phyloP scores from a whole-genome alignment of 2,329 filamentous ascomycete species.

The Huntiella moniliformis region DNA sequence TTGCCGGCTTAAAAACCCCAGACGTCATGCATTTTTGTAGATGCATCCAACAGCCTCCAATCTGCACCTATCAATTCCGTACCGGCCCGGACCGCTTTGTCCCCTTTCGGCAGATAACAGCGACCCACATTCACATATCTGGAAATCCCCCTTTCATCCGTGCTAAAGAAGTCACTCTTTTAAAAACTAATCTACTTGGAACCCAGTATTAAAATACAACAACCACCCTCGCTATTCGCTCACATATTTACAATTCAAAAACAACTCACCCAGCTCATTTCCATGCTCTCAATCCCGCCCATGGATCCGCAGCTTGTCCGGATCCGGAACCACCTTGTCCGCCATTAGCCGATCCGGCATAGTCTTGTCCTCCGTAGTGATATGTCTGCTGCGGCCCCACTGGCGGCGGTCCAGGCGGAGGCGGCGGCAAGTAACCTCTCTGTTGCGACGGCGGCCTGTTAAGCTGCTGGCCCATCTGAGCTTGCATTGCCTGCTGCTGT shows the following conservation, averaged over 20 bases:
- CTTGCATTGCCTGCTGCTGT: slow-evolving; percentile 17
- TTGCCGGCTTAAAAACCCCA: not conserved
- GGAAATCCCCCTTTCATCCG: not conserved
- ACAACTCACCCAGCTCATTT: slow-evolving; percentile 19
- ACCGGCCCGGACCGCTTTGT: not conserved
- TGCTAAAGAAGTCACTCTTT: not conserved
- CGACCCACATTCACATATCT: not conserved
- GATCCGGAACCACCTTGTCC: slow-evolving; percentile 17
- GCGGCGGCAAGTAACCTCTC: slow-evolving; percentile 41
- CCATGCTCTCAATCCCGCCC: slow-evolving; percentile 34
- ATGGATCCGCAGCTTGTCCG: slow-evolving; percentile 26
- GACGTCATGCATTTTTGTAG: too few relatives aligned
- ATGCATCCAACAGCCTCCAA: too few relatives aligned
- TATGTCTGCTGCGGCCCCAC: slow-evolving; percentile 44
- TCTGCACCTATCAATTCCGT: too few relatives aligned
- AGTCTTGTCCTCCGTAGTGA: slow-evolving; percentile 27
- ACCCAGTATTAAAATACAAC: not conserved
- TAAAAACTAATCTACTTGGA: too few relatives aligned
- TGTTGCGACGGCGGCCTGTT: slow-evolving; percentile 18
- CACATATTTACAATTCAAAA: too few relatives aligned
- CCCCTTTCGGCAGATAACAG: not conserved
- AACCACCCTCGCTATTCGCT: not conserved
- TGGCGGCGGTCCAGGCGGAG: slow-evolving; percentile 43
- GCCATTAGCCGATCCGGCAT: slow-evolving; percentile 14
- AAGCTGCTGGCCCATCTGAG: slow-evolving; percentile 19